Base-by-base conservation (phyloP, 116 monocot genomes). In the Thalassia testudinum region DNA sequence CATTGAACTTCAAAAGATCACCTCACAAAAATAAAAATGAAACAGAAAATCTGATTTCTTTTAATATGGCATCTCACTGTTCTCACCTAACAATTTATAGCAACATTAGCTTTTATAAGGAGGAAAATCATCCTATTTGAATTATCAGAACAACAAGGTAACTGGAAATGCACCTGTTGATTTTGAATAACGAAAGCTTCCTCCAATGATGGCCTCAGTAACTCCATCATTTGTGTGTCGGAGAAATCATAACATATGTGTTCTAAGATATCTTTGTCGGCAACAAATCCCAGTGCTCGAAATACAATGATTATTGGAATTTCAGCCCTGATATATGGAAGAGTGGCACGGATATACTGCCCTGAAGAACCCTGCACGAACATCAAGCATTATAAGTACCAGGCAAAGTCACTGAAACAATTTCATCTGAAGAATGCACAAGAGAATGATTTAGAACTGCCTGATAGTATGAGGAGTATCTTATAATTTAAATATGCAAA, bases 101-200 rank as follows among this genome's bases (percentile, higher is more conserved):
- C 7, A 18, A 7, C 47, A 11, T 48, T 6, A 14, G 14, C 6
- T 14, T 14, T 7, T 40, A 48, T 6, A 48, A 48, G 15, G 15
- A 48, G 7, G 7, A 6, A 48, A 48, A 18, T 17, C 7, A 6
- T 7, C 13, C 7, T n/a, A 17, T 7, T 48, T n/a, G 19, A 19
- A 48, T n/a, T 13, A 48, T n/a, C n/a, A n/a, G n/a, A n/a, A n/a
- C n/a, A 40, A 40, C 40, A 40, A 47, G 1, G 30, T 15, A n/a
- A 21, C 5, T 17, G 19, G 27, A 27, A 55, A 74, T 23, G 23
- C 54, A 86, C 99, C 91, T 86, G 99, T 47, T 99, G 99, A 62
- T 99, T 99, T 74, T 99, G 99, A 43, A 99, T 99, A 23, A 99
- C 99, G 67, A 99, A 99, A 47, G 99, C 99, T 74, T 99, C 99